Base-by-base conservation (phyloP, 2,329 filamentous ascomycete species). In the Volutella citrinella region DNA sequence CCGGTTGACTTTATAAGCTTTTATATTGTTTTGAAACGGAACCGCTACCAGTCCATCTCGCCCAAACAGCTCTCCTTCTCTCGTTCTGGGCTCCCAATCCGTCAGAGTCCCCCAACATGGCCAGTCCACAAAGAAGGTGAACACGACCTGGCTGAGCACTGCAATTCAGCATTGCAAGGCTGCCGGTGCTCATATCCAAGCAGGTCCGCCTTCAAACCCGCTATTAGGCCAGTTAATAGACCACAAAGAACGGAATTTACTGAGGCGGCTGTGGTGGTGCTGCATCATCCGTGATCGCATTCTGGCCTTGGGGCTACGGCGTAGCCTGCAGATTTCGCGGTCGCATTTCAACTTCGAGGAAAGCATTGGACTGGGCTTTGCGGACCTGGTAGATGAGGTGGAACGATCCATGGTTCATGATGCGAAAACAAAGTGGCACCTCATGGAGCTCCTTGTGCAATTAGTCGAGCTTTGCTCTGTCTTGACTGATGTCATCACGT, bases 261-360 rank as follows among this genome's bases (percentile, higher is more conserved):
- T 52, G 3, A 52, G 53, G 7, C 41, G 49, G 1, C 26, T 52
- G 0, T 52, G 49, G 49, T 52, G 49, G 49, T 53, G 49, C 23
- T 52, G 49, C 15, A 48, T 52, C 10, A 48, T 52, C 10, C 48
- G 45, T 20, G 49, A 52, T 12, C 42, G 49, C 3, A 14, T 52
- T 0, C 35, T 53, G 0, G 49, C 49, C 0, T 36, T 52, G 3
- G 53, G 49, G 0, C 53, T 49, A 0, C 42, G 49, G 3, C 49
- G 51, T 6, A 51, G 38, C 8, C 51, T 52, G 12, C 52, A 49
- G n/a, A 52, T 52, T 10, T 51, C 49, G 0, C 43, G 36, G 0
- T 10, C 40, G 0, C 52, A 52, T n/a, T 52, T 52, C 10, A 49
- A 45, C 18, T 52, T 52, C 1, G 48, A 48, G 0, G 46, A 30